Evolutionary conservation across 768 basidiomycete genomes (phyloP).

Genomic region (Mycena filopes): DNA sequence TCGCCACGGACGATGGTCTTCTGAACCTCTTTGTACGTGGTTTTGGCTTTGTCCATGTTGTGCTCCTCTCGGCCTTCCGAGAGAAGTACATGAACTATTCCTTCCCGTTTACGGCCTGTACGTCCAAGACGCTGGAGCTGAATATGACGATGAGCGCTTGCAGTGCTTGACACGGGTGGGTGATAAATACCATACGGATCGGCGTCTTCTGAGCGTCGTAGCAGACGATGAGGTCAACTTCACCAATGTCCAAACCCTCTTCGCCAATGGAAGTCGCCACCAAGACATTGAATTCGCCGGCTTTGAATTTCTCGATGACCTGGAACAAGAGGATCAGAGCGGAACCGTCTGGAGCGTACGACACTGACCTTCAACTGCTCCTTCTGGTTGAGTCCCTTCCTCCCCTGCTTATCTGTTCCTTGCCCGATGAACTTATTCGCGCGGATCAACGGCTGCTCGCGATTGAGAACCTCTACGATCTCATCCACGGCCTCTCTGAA

Average conservation of each 20-base stretch:
- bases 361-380: slow-evolving; percentile 85
- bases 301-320: slow-evolving; percentile 90
- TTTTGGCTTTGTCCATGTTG: slow-evolving; percentile 90
- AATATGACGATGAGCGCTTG: slow-evolving; percentile 17
- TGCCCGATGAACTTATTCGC: slow-evolving; percentile 93
- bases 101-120: slow-evolving; percentile 92
- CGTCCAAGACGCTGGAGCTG: slow-evolving; percentile 96
- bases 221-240: slow-evolving; percentile 94
- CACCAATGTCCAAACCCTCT: slow-evolving; percentile 98
- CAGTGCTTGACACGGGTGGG: neutral
- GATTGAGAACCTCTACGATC: slow-evolving; percentile 82
- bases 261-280: slow-evolving; percentile 98
- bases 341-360: neutral
- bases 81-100: slow-evolving; percentile 90
- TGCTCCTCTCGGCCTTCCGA: slow-evolving; percentile 90
- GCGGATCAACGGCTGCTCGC: slow-evolving; percentile 80
- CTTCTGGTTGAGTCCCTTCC: slow-evolving; percentile 89
- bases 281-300: slow-evolving; percentile 88
- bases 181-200: slow-evolving; percentile 85
- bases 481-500: slow-evolving; percentile 92
- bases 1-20: slow-evolving; percentile 87
- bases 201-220: slow-evolving; percentile 98
- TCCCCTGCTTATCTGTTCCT: slow-evolving; percentile 84
- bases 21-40: slow-evolving; percentile 89
- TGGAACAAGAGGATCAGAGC: slow-evolving; percentile 45